These are phyloP conservation scores for Sphagnum fallax DNA, from an alignment of 228 moss, liverwort and hornwort species.

Conservation along the genomic window DNA sequence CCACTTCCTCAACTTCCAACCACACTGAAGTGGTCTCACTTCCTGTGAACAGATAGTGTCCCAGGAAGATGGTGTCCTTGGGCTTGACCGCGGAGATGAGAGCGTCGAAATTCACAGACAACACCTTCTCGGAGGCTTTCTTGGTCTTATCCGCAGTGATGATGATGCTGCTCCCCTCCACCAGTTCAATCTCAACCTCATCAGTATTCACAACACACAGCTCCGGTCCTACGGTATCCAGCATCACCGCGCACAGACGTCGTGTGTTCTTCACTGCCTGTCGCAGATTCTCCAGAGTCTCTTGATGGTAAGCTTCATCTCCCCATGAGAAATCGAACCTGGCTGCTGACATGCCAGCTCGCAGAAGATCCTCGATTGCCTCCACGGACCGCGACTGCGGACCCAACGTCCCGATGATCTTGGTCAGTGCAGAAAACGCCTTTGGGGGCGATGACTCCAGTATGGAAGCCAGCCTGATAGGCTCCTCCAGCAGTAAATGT, in stretches of 20 bases:
- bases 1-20: slow-evolving; percentile 70
- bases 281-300: slow-evolving; percentile 88
- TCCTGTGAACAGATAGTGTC: slow-evolving; percentile 84
- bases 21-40: slow-evolving; percentile 84
- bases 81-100: slow-evolving; percentile 49
- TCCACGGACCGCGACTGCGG: slow-evolving; percentile 88
- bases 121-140: slow-evolving; percentile 48
- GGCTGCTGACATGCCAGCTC: slow-evolving; percentile 89
- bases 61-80: slow-evolving; percentile 68
- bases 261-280: slow-evolving; percentile 84
- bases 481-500: slow-evolving; percentile 84
- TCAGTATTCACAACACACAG: slow-evolving; percentile 52
- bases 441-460: slow-evolving; percentile 68
- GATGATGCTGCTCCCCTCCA: slow-evolving; percentile 47
- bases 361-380: slow-evolving; percentile 75
- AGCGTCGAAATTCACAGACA: slow-evolving; percentile 70
- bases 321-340: slow-evolving; percentile 98
- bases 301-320: slow-evolving; percentile 78
- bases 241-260: slow-evolving; percentile 81
- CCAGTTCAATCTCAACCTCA: slow-evolving; percentile 61
- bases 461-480: slow-evolving; percentile 94
- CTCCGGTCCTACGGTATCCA: slow-evolving; percentile 82
- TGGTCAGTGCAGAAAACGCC: slow-evolving; percentile 78
- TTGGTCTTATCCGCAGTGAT: slow-evolving; percentile 43
- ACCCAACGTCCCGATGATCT: slow-evolving; percentile 89